Base-by-base conservation (phyloP, 108 stramenopile species). In the Skeletonema grethae region DNA sequence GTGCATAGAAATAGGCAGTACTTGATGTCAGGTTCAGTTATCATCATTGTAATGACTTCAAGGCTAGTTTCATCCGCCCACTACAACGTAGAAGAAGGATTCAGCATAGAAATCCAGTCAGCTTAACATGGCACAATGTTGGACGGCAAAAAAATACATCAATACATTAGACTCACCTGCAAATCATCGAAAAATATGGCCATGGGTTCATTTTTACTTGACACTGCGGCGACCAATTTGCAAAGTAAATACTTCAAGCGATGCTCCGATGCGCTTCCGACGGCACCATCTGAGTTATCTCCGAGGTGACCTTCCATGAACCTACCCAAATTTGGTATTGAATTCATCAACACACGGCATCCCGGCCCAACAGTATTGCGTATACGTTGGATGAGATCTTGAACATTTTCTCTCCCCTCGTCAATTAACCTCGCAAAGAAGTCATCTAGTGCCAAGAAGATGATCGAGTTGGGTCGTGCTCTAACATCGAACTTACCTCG, bases 11-110 rank as follows among this genome's bases (percentile, higher is more conserved):
- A 58, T 1, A 67, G 24, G 30, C 32, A 41, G 18, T 65, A 36
- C 36, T 57, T 59, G 16, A 41, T 63, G n/a, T 67, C 57, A 12
- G 59, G 56, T 36, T 74, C 73, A 12, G 66, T 57, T 13, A 67
- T 56, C 18, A 74, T 56, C 61, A 64, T 62, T 20, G 41, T 15
- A 4, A 74, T 65, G 7, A 74, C 38, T 12, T 67, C 65, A 39
- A 63, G 66, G n/a, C 31, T 58, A 29, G 65, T 36, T 39, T 61
- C 66, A 38, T 67, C 65, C 2, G 66, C 38, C 73, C 73, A 74
- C 50, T 74, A 66, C 31, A 74, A 36, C 5, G 16, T 48, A 18
- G n/a, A 48, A 48, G 46, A n/a, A 16, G 11, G 7, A 16, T n/a
- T 9, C n/a, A 48, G 46, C n/a, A 48, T n/a, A 6, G 18, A 48